Percentiles rank a stretch among this genome's conserved stretches.
These are phyloP conservation scores for Diutina scorzettiae DNA, from an alignment of 1,139 yeast species.

Conservation along the genomic window DNA sequence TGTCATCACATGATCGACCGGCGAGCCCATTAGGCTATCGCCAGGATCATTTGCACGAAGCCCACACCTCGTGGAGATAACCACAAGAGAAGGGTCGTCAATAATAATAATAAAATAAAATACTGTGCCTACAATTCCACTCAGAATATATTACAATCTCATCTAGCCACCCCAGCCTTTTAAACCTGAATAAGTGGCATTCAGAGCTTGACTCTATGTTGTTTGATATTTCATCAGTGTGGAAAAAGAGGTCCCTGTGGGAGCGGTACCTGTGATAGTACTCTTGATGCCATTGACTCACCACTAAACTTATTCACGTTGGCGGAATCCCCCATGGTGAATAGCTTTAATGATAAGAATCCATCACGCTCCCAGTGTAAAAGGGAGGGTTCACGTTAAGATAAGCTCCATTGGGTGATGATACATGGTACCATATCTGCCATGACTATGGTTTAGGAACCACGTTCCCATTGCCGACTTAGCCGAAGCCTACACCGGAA, in stretches of 20 bases:
- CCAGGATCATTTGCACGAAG: background rate
- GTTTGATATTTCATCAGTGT: constrained; percentile 6
- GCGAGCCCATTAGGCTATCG: background rate
- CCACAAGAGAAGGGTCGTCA: background rate
- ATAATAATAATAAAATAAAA: background rate
- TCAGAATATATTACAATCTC: constrained; percentile 4
- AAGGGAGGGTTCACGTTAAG: background rate
- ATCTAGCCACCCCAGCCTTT: constrained; percentile 5
- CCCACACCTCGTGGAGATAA: background rate
- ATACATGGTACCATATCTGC: background rate
- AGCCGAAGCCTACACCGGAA: constrained; percentile 5
- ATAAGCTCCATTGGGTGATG: constrained; percentile 6
- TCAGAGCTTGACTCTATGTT: constrained; percentile 6
- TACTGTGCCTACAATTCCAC: background rate
- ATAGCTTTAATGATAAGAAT: background rate
- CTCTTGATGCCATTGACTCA: too few species aligned
- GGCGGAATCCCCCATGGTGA: background rate
- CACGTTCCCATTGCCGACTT: constrained; percentile 5
- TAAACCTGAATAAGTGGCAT: constrained; percentile 5
- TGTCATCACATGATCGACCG: background rate
- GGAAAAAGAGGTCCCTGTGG: background rate
- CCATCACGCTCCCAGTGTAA: background rate
- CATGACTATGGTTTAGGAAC: constrained; percentile 6
- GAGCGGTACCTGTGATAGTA: constrained; percentile 3
- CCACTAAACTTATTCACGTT: background rate